Evolutionary conservation across 2,329 filamentous ascomycete species (phyloP), one percentile per base, ranked within the genome.

Genomic region (Colletotrichum zoysiae): DNA sequence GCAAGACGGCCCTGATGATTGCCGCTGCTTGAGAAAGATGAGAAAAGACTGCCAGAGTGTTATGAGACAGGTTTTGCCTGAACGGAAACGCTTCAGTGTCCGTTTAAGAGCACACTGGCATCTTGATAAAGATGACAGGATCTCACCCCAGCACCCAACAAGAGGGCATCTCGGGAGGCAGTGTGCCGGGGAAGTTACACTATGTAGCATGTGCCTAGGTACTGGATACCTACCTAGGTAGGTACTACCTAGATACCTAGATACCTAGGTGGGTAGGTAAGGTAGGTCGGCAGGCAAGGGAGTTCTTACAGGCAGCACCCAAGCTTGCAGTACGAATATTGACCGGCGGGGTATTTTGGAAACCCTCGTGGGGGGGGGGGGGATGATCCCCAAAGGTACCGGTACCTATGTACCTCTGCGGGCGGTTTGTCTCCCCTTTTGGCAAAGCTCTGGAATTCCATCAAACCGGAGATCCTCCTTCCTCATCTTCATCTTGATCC

Each of bases 301-400:
- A 26, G 26, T 26, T 26, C 26, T 26, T 26, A 26, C 26, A 26
- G 26, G 26, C 26, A 26, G 26, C 26, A 26, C 26, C 26, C 26
- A 26, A 26, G 1, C 35, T 30, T 30, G 30, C 30, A 30, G 30
- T 30, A 30, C 30, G 30, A 30, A 30, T 30, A 4, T 30, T 30
- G 30, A 30, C 30, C 30, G 30, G 30, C 4, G 30, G 30, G 30
- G 30, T 30, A 30, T 30, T 30, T 30, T 30, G 30, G 30, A 30
- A 30, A 38, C 20, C 26, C 33, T 26, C 26, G 26, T 26, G 51
- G 30, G 23, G 40, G 26, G 30, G 23, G 40, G 26, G 23, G 48
- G 55, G 63, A 51, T 42, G 62, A 63, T 57, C 68, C 68, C 68
- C n/a, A 26, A 23, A 71, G 38, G 68, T 68, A 68, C 65, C 58